Evolutionary conservation across 257 asterid genomes (phyloP).

Genomic region (Solanum sejunctum): DNA sequence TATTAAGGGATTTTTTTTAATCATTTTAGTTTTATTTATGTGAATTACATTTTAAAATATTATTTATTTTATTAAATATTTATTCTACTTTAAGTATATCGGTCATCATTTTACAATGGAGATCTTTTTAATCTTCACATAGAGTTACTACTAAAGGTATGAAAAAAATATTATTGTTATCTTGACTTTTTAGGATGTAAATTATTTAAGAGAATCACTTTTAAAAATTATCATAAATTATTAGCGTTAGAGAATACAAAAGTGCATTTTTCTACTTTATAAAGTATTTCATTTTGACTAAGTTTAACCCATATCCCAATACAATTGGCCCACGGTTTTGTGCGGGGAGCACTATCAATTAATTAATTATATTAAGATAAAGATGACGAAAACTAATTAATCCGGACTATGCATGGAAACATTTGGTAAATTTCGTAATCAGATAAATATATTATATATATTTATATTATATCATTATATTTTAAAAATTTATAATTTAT

Average conservation of each 20-base stretch:
- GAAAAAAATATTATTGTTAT: no score
- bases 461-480: no score
- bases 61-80: no score
- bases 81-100: neutral
- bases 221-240: neutral
- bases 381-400: neutral
- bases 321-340: slow-evolving; percentile 17
- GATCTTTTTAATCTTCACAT: neutral
- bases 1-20: neutral
- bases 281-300: neutral
- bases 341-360: neutral
- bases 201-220: no score
- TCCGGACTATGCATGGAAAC: neutral
- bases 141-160: neutral
- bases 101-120: neutral
- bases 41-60: no score
- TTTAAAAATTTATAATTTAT: no score
- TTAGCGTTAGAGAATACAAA: neutral
- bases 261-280: neutral
- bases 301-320: neutral
- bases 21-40: neutral
- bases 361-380: neutral
- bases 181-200: no score
- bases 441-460: no score
- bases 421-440: no score